Base-by-base conservation (phyloP, 306 rosid genomes). In the Gleditsia sinensis region DNA sequence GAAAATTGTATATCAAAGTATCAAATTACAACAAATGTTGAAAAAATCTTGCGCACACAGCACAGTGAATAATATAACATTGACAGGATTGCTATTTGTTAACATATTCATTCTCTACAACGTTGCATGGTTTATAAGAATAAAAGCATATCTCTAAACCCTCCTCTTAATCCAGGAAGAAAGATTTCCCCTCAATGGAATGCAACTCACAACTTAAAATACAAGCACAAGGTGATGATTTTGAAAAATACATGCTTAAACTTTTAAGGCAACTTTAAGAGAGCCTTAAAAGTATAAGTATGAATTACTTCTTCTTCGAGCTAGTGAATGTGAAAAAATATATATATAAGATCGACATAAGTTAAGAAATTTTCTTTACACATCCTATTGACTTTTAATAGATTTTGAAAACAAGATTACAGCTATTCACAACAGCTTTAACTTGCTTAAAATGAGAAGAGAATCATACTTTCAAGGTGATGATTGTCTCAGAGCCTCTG, bases 401-500 rank as follows among this genome's bases (percentile, higher is more conserved):
- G 60, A 72, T 25, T 28, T 36, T 24, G 59, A 60, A 72, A 72
- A 6, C 39, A 61, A 39, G 56, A 54, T 16, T 23, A 74, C 34
- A 69, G 61, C 67, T 74, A 78, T 70, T 65, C 60, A 83, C 82
- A 71, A 27, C 37, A 71, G 42, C 43, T 25, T 70, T 1, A 57
- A 10, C 23, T 21, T 40, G 21, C 72, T 66, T 54, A 67, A 34
- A 20, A 72, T 16, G 42, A 55, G 39, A 77, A 12, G 17, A 61
- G 49, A 77, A 67, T 40, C 82, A 72, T 51, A 49, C 30, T 82
- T 69, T 16, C 33, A 61, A 64, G 50, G 46, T 27, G 66, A 79
- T 12, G 74, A 83, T 48, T 21, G 73, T 75, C 79, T 62, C 30
- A 34, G 62, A 36, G 57, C 55, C 75, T 78, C 81, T 28, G 55